phyloP scores from a whole-genome alignment of 2,329 filamentous ascomycete genomes.

The Penicillium sp. region DNA sequence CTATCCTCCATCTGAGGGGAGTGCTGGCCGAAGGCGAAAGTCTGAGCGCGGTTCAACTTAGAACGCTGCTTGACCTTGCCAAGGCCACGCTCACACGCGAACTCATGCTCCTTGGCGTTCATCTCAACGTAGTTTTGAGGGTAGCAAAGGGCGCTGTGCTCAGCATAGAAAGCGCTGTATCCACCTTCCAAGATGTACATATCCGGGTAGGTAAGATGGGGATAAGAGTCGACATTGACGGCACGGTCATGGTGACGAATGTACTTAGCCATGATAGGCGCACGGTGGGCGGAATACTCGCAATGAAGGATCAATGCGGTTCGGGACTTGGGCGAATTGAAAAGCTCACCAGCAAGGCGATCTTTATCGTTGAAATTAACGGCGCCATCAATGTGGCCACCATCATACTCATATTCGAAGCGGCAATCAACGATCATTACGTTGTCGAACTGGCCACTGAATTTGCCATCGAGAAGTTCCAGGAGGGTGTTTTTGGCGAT shows the following conservation, averaged over 20 bases:
- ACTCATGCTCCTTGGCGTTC: slow-evolving; percentile 86
- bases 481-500: slow-evolving; percentile 81
- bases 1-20: slow-evolving; percentile 62
- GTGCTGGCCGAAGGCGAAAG: slow-evolving; percentile 88
- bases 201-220: slow-evolving; percentile 88
- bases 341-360: slow-evolving; percentile 74
- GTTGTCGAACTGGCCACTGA: slow-evolving; percentile 71
- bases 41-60: slow-evolving; percentile 83
- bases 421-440: slow-evolving; percentile 92
- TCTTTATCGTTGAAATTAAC: slow-evolving; percentile 98
- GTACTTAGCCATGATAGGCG: slow-evolving; percentile 93
- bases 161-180: slow-evolving; percentile 87
- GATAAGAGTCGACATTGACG: slow-evolving; percentile 82
- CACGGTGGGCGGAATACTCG: slow-evolving; percentile 96
- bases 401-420: slow-evolving; percentile 98
- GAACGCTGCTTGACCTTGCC: slow-evolving; percentile 87
- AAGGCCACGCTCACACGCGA: slow-evolving; percentile 91
- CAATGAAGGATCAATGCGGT: slow-evolving; percentile 93
- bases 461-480: slow-evolving; percentile 84
- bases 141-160: slow-evolving; percentile 78
- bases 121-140: slow-evolving; percentile 97
- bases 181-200: slow-evolving; percentile 96
- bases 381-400: slow-evolving; percentile 89
- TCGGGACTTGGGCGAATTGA: slow-evolving; percentile 66
- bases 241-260: slow-evolving; percentile 86